These are phyloP conservation scores for Arabidopsis arenosa DNA, from an alignment of 345 rosid genomes.

Conservation along the genomic window DNA sequence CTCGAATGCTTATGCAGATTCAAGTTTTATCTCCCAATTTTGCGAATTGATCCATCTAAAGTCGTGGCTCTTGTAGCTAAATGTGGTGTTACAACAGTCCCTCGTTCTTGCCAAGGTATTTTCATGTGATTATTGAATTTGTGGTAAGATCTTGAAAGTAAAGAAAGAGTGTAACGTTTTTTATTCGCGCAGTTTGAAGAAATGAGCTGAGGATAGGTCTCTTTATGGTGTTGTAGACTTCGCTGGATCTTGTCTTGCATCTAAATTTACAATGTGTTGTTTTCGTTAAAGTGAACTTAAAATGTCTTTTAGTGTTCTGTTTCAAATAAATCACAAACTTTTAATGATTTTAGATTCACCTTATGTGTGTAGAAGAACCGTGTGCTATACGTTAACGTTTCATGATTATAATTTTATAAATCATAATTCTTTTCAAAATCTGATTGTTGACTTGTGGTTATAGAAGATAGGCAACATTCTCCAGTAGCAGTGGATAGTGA, in stretches of 20 bases:
- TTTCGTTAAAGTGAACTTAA: neutral
- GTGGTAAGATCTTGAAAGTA: constrained; percentile 19
- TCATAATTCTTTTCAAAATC: neutral
- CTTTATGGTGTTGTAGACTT: neutral
- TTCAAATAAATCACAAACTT: constrained; percentile 33
- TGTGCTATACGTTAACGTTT: constrained; percentile 22
- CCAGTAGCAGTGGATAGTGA: constrained; percentile 78
- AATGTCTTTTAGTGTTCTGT: neutral
- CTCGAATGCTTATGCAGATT: constrained; percentile 57
- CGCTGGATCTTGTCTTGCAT: constrained; percentile 9
- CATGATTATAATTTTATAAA: neutral
- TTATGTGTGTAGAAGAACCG: constrained; percentile 2
- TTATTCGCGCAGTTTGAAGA: constrained; percentile 33
- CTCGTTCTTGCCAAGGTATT: constrained; percentile 49
- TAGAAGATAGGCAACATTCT: constrained; percentile 60
- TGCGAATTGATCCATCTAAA: constrained; percentile 51
- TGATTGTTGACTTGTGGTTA: neutral
- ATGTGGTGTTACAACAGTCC: constrained; percentile 49
- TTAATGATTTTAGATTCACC: constrained; percentile 1
- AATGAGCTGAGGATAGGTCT: neutral
- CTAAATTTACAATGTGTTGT: neutral
- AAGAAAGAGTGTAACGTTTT: constrained; percentile 22
- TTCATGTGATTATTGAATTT: neutral
- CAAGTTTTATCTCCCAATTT: constrained; percentile 51
- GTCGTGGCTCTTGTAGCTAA: constrained; percentile 56